A percentile compares a stretch with the other conserved stretches of the same genome.
These are phyloP conservation scores for Colletotrichum phormii DNA, from an alignment of 2,329 filamentous ascomycete genomes.

Conservation along the genomic window DNA sequence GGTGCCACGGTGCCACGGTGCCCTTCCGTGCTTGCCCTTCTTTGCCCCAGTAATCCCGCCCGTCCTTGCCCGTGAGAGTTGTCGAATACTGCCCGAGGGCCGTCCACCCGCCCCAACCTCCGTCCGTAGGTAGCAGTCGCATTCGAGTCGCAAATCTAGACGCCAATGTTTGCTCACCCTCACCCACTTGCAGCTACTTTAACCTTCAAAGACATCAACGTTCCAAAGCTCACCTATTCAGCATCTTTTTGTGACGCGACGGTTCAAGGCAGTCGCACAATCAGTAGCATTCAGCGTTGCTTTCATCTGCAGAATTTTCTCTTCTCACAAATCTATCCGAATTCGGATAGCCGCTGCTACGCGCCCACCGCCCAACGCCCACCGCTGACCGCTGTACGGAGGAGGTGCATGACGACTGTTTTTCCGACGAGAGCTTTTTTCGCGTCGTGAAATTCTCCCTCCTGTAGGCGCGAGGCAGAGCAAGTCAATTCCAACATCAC, in stretches of 20 bases:
- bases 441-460: conserved; percentile 31
- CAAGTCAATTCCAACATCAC: conserved; percentile 13
- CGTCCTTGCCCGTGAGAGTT: neutral
- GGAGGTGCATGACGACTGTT: conserved; percentile 26
- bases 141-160: neutral
- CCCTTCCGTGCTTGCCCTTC: neutral
- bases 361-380: neutral
- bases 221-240: neutral
- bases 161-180: neutral
- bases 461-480: conserved; percentile 5
- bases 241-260: neutral
- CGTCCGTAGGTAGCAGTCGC: neutral
- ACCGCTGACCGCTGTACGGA: neutral
- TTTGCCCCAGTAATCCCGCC: conserved; percentile 2
- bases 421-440: conserved; percentile 16
- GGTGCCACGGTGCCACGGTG: too few relatives aligned
- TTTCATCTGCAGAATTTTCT: neutral
- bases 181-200: too few relatives aligned
- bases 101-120: conserved; percentile 8
- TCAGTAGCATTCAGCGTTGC: neutral
- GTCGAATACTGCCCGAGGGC: neutral
- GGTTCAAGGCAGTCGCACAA: neutral
- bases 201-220: neutral
- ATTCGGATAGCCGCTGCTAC: conserved; percentile 20
- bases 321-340: neutral